Evolutionary conservation across 2,329 filamentous ascomycete species (phyloP).

Genomic region (Cercospora sojina): DNA sequence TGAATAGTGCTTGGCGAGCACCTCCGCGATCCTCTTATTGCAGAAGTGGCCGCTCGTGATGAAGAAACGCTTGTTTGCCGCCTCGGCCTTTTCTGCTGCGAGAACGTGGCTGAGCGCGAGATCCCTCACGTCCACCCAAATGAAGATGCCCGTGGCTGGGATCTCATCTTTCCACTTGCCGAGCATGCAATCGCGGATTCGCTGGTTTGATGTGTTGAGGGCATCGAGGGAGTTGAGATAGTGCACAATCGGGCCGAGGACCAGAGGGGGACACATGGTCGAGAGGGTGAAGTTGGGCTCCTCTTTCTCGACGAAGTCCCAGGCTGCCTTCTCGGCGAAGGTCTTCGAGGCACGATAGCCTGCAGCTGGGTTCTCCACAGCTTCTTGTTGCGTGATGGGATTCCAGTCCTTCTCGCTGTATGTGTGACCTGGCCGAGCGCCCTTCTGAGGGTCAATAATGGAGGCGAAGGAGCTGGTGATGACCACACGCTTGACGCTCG

Average conservation of each 20-base stretch:
- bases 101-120: slow-evolving; percentile 27
- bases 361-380: slow-evolving; percentile 42
- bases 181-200: slow-evolving; percentile 59
- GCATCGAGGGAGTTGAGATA: slow-evolving; percentile 62
- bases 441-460: slow-evolving; percentile 58
- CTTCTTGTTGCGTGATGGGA: slow-evolving; percentile 54
- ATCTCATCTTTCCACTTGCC: slow-evolving; percentile 61
- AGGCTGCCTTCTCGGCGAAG: slow-evolving; percentile 59
- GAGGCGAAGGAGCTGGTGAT: slow-evolving; percentile 69
- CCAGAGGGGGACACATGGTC: slow-evolving; percentile 53
- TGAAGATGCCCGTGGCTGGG: slow-evolving; percentile 48
- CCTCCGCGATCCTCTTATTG: slow-evolving; percentile 59
- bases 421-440: slow-evolving; percentile 47
- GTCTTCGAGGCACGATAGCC: slow-evolving; percentile 58
- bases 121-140: slow-evolving; percentile 32
- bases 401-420: slow-evolving; percentile 60
- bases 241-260: slow-evolving; percentile 54
- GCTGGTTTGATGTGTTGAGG: slow-evolving; percentile 72
- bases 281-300: slow-evolving; percentile 52
- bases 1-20: slow-evolving; percentile 57
- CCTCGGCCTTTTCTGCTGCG: slow-evolving; percentile 52
- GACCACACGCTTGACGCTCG: slow-evolving; percentile 70
- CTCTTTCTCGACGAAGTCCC: slow-evolving; percentile 54
- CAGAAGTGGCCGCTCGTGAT: slow-evolving; percentile 60
- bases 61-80: slow-evolving; percentile 60